Conservation (phyloP, 805 yeast species). For the Pichia cephalocereana region DNA sequence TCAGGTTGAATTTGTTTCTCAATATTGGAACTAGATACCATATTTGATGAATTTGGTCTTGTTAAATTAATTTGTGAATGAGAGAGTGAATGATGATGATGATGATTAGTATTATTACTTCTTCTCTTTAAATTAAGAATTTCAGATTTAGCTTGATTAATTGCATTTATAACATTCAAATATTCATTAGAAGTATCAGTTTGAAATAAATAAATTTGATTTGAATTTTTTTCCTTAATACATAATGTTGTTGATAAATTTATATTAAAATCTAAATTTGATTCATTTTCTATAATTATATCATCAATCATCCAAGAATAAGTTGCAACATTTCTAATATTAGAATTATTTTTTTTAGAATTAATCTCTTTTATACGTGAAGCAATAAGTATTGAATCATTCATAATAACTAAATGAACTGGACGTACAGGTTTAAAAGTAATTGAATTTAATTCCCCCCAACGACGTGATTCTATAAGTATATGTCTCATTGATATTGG, state of each 20-base stretch:
- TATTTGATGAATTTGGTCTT: slow-evolving; percentile 33
- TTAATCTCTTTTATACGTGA: slow-evolving; percentile 35
- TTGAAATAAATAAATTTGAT: slow-evolving; percentile 42
- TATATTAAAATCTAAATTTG: background rate
- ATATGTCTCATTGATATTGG: slow-evolving; percentile 75
- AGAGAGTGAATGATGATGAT: too few relatives aligned
- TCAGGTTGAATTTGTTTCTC: slow-evolving; percentile 16
- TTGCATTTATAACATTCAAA: slow-evolving; percentile 42
- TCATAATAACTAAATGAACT: slow-evolving; percentile 66
- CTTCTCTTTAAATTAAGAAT: slow-evolving; percentile 24
- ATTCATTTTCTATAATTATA: slow-evolving; percentile 9
- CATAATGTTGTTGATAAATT: slow-evolving; percentile 12
- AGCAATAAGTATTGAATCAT: slow-evolving; percentile 71
- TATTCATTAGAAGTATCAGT: slow-evolving; percentile 54
- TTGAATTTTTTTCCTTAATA: slow-evolving; percentile 10
- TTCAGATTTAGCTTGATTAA: slow-evolving; percentile 40
- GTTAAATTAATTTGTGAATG: slow-evolving; percentile 29
- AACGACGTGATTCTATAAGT: slow-evolving; percentile 66
- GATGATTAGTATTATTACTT: slow-evolving; percentile 25
- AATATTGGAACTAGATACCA: slow-evolving; percentile 23
- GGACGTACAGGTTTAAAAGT: slow-evolving; percentile 75
- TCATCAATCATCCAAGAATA: slow-evolving; percentile 67
- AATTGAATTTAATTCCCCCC: slow-evolving; percentile 81
- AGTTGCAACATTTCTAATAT: slow-evolving; percentile 41
- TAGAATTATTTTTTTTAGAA: too few relatives aligned